Base-by-base conservation (phyloP, 1,284 basidiomycete genomes). In the Crucibulum parvulum region DNA sequence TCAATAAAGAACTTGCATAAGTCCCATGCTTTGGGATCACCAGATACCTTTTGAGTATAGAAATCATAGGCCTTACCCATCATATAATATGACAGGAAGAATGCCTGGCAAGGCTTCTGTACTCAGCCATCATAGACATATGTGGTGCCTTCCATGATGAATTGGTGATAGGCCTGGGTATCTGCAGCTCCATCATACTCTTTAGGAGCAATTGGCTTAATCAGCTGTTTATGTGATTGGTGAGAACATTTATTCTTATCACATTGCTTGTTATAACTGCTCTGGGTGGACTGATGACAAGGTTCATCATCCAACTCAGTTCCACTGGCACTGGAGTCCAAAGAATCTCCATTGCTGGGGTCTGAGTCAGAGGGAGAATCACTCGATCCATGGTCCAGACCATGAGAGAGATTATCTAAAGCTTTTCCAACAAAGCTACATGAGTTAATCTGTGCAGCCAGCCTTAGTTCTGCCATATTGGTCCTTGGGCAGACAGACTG, bases 1-100 rank as follows among this genome's bases (percentile, higher is more conserved):
- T 66, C 75, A 0, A 57, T 53, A 51, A 78, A 77, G 58, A 81
- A 72, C 11, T 64, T 18, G 1, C 67, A 43, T 7, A 72, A 43
- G 1, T 18, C 57, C 72, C 72, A 75, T n/a, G n/a, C n/a, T n/a
- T n/a, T n/a, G n/a, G n/a, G n/a, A 18, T 67, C 57, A 37, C 68
- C 50, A 0, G 72, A 72, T 0, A 75, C 7, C n/a, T n/a, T n/a
- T n/a, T n/a, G n/a, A n/a, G n/a, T n/a, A n/a, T n/a, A n/a, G n/a
- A n/a, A n/a, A n/a, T n/a, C n/a, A n/a, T n/a, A n/a, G n/a, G n/a
- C n/a, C n/a, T n/a, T n/a, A n/a, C n/a, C n/a, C n/a, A n/a, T n/a
- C n/a, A n/a, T n/a, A n/a, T n/a, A n/a, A n/a, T n/a, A n/a, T n/a
- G n/a, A n/a, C n/a, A n/a, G n/a, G 3, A 71, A 60, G 9, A 69